Percentiles rank a stretch among this genome's conserved stretches.
phyloP scores from a whole-genome alignment of 768 basidiomycete species.

The Udeniomyces megalosporus region DNA sequence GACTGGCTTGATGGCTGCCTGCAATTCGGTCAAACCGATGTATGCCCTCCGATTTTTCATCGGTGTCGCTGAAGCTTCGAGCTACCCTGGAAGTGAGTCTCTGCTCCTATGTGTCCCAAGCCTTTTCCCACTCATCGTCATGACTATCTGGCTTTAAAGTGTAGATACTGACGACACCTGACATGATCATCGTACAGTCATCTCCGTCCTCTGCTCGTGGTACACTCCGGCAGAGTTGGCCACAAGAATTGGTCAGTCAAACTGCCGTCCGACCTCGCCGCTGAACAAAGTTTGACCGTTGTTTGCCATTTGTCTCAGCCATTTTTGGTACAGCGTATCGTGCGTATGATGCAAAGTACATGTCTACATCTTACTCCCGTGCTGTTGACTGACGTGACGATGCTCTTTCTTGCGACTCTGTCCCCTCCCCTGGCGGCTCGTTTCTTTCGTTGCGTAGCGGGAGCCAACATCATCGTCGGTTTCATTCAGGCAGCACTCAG shows the following conservation, averaged over 20 bases:
- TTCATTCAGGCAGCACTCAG: conserved; percentile 20
- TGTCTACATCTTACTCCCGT: neutral
- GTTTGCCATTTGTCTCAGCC: too few species aligned
- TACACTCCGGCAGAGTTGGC: neutral
- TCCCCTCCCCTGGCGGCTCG: too few species aligned
- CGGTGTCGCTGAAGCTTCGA: conserved; percentile 19
- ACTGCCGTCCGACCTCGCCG: too few species aligned
- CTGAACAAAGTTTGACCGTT: too few species aligned
- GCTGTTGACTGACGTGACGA: too few species aligned
- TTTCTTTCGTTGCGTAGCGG: too few species aligned
- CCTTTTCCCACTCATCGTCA: neutral
- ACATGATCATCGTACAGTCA: neutral
- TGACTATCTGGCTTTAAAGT: too few species aligned
- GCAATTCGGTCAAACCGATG: conserved; percentile 10
- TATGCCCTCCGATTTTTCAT: conserved; percentile 23
- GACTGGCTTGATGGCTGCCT: conserved; percentile 5
- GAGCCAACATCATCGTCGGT: conserved; percentile 18
- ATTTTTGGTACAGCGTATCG: conserved; percentile 20
- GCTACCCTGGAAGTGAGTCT: conserved; percentile 23
- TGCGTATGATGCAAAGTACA: too few species aligned
- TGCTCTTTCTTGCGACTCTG: neutral
- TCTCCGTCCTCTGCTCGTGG: conserved; percentile 9
- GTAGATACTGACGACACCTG: neutral
- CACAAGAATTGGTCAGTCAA: too few species aligned
- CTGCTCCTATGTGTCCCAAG: too few species aligned